Base-by-base conservation (phyloP, 305 asterid genomes). In the Stenogyne calaminthoides region DNA sequence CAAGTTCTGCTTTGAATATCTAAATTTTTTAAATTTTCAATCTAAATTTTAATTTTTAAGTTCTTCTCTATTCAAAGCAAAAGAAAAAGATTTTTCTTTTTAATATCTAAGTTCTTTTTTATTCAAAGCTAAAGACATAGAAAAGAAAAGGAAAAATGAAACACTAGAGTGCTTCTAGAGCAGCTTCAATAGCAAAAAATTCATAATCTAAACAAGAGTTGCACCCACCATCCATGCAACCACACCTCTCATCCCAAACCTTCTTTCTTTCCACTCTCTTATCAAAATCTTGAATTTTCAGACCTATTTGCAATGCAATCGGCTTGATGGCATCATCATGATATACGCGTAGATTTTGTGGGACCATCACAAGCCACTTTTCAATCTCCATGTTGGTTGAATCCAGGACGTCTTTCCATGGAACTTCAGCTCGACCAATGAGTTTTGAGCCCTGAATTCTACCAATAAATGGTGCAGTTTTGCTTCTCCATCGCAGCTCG, bases 391-490 rank as follows among this genome's bases (percentile, higher is more conserved):
- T 62, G 49, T 70, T 51, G 1, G 29, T 44, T 1, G 88, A 80
- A 11, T 80, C 84, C 12, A 73, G 52, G 5, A 77, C 69, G 59
- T 57, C 37, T 64, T 62, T 76, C 94, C 88, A 88, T 4, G 90
- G 85, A 76, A 90, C 60, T 69, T 85, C 85, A 55, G 85, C 92
- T 77, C 77, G 82, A 0, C 88, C 96, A 61, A 90, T 20, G 16
- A 88, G 63, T 46, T 82, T 78, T 6, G 90, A 84, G 5, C 82
- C 79, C 7, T 27, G 44, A 0, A 79, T 10, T 66, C 72, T 71
- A 34, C 91, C 79, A 2, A 89, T 32, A 61, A 88, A 37, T 4
- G 92, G 75, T 3, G 71, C 27, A 14, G 70, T 9, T 2, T 58
- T 9, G 67, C 62, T 75, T 71, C 91, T 85, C 66, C 79, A 49